A percentile compares a stretch with the other conserved stretches of the same genome.
phyloP scores from a whole-genome alignment of 1,139 yeast genomes.

The Arxiozyma slooffiae region DNA sequence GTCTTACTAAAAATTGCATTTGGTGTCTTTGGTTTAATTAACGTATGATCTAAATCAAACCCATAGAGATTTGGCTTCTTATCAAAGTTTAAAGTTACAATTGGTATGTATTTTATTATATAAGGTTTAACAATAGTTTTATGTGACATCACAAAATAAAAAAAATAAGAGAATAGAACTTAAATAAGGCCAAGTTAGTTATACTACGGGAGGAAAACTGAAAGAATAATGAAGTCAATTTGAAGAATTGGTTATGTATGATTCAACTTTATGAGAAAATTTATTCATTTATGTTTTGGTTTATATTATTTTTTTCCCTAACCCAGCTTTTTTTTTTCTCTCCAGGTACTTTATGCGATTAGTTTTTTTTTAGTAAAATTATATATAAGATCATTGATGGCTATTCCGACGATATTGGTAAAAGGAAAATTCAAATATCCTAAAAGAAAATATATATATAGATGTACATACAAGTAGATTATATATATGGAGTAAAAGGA shows the following conservation, averaged over 20 bases:
- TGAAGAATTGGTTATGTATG: too few relatives aligned
- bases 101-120: slow-evolving; percentile 24
- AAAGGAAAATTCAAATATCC: too few relatives aligned
- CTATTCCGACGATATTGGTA: too few relatives aligned
- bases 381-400: neutral
- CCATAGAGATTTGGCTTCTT: slow-evolving; percentile 16
- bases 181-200: neutral
- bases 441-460: neutral
- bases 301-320: too few relatives aligned
- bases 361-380: neutral
- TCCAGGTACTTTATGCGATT: neutral
- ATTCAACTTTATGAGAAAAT: neutral
- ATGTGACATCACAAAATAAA: slow-evolving; percentile 14
- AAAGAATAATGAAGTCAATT: too few relatives aligned
- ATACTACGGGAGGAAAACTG: neutral
- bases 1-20: slow-evolving; percentile 20
- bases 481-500: neutral
- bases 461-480: neutral
- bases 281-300: neutral
- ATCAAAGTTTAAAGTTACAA: neutral
- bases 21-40: slow-evolving; percentile 23
- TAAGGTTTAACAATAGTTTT: slow-evolving; percentile 25
- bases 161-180: neutral
- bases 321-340: neutral
- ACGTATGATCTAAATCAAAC: slow-evolving; percentile 29